Evolutionary conservation across 164 flowering plant genomes (phyloP).

Genomic region (Stephania yunnanensis): DNA sequence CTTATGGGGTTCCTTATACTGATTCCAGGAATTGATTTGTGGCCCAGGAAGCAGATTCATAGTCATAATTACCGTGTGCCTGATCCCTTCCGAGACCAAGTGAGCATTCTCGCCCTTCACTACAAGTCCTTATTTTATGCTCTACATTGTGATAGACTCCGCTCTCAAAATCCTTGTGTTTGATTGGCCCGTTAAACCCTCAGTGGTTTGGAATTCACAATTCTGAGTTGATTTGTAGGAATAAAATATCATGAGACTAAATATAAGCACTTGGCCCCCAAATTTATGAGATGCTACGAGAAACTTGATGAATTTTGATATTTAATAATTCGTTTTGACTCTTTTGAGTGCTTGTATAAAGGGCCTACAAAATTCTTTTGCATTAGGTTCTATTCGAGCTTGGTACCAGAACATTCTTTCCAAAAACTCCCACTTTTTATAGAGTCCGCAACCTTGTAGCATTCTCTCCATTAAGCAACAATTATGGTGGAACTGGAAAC

Average conservation of each 20-base stretch:
- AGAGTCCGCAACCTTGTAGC: too few species aligned
- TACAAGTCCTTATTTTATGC: not conserved
- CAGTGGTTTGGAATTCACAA: not conserved
- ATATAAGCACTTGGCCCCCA: not conserved
- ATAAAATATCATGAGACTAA: not conserved
- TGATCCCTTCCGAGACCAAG: conserved; percentile 62
- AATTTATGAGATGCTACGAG: not conserved
- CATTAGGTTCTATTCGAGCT: too few species aligned
- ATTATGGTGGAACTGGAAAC: too few species aligned
- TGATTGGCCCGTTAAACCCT: not conserved
- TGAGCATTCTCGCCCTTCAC: conserved; percentile 25
- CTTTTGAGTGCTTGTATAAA: too few species aligned
- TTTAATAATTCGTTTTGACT: too few species aligned
- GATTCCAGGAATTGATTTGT: conserved; percentile 49
- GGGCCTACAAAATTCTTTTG: too few species aligned
- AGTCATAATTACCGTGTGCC: conserved; percentile 89
- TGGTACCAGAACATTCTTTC: too few species aligned
- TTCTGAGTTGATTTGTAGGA: not conserved
- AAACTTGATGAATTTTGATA: not conserved
- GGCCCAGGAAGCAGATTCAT: conserved; percentile 91
- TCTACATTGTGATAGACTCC: not conserved
- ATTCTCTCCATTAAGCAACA: too few species aligned
- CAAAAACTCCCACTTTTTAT: too few species aligned
- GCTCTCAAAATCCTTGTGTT: not conserved
- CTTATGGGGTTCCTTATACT: not conserved